Base-by-base conservation (phyloP, 2,329 filamentous ascomycete genomes). In the Plectosphaerella cucumerina region DNA sequence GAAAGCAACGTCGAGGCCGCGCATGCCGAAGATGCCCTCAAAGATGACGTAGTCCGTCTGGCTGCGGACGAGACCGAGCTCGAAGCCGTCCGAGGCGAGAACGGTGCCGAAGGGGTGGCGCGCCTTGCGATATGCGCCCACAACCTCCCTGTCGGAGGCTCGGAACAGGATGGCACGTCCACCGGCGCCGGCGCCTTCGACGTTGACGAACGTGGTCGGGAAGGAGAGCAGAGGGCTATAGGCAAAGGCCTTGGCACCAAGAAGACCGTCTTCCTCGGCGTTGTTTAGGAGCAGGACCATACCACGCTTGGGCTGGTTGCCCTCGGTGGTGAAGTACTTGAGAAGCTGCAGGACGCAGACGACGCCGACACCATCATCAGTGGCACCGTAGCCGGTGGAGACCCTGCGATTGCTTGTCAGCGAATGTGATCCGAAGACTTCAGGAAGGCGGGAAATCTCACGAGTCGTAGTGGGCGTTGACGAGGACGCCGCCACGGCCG, bases 381-480 rank as follows among this genome's bases (percentile, higher is more conserved):
- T 97, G 15, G 94, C 92, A 45, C 94, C 94, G 59, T 85, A 96
- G 1, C 90, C 92, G 3, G 91, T 96, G 14, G 91, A 89, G 6
- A 97, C 94, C 52, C 88, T 92, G 50, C n/a, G 58, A 20, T 8
- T 1, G 58, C 8, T 8, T 56, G 43, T 51, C 22, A 51, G 35
- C 18, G 26, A 31, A 10, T 15, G 14, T 37, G 12, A 5, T n/a
- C 14, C 12, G 35, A 37, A 8, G 14, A 37, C 6, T 6, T 15
- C 6, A n/a, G 14, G 6, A 23, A 14, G 8, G 26, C 3, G 2
- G 11, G 22, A 41, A 14, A 6, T 66, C 76, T 58, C 61, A 80
- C 77, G 80, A 82, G 70, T 96, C 94, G 64, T 94, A 96, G 65
- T 97, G 94, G 17, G 93, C 92, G 66, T 97, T 97, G 58, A 97